These are phyloP conservation scores for Thelonectria olida DNA, from an alignment of 2,329 filamentous ascomycete genomes.

Conservation along the genomic window DNA sequence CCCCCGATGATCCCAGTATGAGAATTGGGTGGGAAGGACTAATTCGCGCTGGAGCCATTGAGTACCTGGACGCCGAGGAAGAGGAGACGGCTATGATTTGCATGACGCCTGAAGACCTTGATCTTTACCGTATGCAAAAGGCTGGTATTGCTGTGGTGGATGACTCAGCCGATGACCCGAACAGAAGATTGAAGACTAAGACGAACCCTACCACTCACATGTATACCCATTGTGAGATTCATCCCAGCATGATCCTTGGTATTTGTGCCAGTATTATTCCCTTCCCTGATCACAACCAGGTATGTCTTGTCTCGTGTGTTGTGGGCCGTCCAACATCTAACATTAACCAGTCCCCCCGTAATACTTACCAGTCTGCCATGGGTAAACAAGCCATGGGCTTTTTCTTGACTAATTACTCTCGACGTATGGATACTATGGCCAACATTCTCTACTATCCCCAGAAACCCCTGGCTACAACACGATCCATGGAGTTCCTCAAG, in stretches of 20 bases:
- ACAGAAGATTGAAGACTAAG: conserved; percentile 87
- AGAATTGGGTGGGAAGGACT: conserved; percentile 91
- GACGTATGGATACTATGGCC: conserved; percentile 99
- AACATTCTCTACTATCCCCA: conserved; percentile 99
- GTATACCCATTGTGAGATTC: conserved; percentile 99
- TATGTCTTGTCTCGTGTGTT: conserved; percentile 47
- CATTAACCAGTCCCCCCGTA: conserved; percentile 83
- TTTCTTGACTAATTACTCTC: conserved; percentile 95
- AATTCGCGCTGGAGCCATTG: conserved; percentile 84
- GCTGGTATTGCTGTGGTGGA: conserved; percentile 71
- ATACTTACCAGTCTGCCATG: conserved; percentile 99
- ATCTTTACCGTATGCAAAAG: conserved; percentile 77
- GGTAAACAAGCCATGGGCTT: conserved; percentile 99
- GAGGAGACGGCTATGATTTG: conserved; percentile 99
- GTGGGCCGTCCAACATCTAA: conserved; percentile 5
- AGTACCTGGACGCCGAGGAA: conserved; percentile 97
- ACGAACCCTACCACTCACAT: conserved; percentile 88
- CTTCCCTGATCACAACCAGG: conserved; percentile 98
- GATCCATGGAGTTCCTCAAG: conserved; percentile 98
- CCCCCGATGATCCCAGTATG: conserved; percentile 65
- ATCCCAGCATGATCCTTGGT: conserved; percentile 98
- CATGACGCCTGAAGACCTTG: conserved; percentile 96
- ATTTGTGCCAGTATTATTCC: conserved; percentile 99
- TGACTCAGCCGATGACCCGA: conserved; percentile 72
- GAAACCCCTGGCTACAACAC: conserved; percentile 93